These are phyloP conservation scores for Kockovaella imperatae DNA, from an alignment of 768 basidiomycete genomes.

Conservation along the genomic window DNA sequence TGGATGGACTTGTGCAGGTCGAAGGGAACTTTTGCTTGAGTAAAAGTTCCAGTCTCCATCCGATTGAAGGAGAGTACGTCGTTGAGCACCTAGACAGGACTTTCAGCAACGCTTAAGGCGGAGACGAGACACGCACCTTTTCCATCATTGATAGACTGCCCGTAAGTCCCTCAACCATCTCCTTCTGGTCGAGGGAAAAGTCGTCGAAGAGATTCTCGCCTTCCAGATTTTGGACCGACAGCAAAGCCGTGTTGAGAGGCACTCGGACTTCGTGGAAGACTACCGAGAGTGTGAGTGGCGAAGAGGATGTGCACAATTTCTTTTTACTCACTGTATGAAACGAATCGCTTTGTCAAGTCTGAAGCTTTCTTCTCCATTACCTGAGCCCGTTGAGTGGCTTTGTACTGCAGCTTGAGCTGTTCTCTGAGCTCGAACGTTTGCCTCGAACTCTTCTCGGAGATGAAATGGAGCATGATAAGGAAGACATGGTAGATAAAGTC, in stretches of 20 bases:
- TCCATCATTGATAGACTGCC: constrained; percentile 43
- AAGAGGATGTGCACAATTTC: background rate
- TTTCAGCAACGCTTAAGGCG: background rate
- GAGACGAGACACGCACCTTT: constrained; percentile 15
- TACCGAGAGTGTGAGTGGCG: background rate
- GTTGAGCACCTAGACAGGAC: constrained; percentile 25
- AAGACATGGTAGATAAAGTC: constrained; percentile 73
- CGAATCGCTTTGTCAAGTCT: constrained; percentile 74
- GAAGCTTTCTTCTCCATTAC: constrained; percentile 61
- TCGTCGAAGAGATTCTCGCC: constrained; percentile 63
- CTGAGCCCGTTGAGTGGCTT: constrained; percentile 64
- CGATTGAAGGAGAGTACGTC: constrained; percentile 46
- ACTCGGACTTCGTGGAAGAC: constrained; percentile 51
- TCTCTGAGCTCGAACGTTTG: constrained; percentile 62
- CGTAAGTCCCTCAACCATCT: constrained; percentile 72
- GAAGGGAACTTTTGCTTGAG: constrained; percentile 49
- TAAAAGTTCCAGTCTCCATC: constrained; percentile 51
- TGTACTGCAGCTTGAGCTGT: constrained; percentile 66
- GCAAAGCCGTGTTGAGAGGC: constrained; percentile 54
- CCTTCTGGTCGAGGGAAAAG: constrained; percentile 57
- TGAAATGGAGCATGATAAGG: constrained; percentile 60
- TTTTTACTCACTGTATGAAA: constrained; percentile 38
- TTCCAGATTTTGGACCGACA: constrained; percentile 89
- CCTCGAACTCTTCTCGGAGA: constrained; percentile 51
- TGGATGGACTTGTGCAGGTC: constrained; percentile 48